Percentiles rank a stretch among this genome's conserved stretches.
phyloP scores from a whole-genome alignment of 805 yeast genomes.

The Suhomyces tanzawaensis region DNA sequence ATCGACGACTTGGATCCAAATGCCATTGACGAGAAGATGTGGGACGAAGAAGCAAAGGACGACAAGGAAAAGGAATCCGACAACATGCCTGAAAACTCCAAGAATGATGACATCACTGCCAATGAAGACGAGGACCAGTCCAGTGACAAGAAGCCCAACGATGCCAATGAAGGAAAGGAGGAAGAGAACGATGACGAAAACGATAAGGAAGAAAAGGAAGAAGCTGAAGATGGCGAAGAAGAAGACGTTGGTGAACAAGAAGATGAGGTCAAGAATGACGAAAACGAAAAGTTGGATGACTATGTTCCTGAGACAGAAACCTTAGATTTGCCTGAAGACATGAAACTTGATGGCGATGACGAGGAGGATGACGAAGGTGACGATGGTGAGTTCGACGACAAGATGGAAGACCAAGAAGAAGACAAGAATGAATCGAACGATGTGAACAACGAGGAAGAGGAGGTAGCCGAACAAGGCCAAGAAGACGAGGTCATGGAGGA shows the following conservation, averaged over 20 bases:
- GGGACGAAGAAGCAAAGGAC: slow-evolving; percentile 88
- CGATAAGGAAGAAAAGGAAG: slow-evolving; percentile 43
- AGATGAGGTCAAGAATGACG: slow-evolving; percentile 69
- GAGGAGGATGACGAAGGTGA: slow-evolving; percentile 48
- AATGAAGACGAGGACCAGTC: slow-evolving; percentile 43
- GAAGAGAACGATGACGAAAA: slow-evolving; percentile 43
- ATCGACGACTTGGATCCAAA: slow-evolving; percentile 89
- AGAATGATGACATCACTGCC: slow-evolving; percentile 48
- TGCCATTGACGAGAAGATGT: slow-evolving; percentile 95
- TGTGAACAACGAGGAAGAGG: slow-evolving; percentile 27
- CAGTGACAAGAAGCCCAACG: slow-evolving; percentile 40
- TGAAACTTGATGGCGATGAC: slow-evolving; percentile 80
- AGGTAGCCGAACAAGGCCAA: too few species aligned
- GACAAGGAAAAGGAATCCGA: slow-evolving; percentile 83
- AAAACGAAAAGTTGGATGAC: slow-evolving; percentile 65
- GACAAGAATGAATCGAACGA: slow-evolving; percentile 26
- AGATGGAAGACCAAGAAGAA: slow-evolving; percentile 24
- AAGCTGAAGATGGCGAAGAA: slow-evolving; percentile 57
- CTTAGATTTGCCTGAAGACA: slow-evolving; percentile 87
- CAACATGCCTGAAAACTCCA: slow-evolving; percentile 55
- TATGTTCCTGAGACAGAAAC: slow-evolving; percentile 82
- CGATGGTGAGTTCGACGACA: slow-evolving; percentile 18
- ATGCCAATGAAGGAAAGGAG: slow-evolving; percentile 31
- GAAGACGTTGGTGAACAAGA: slow-evolving; percentile 83
- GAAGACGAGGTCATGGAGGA: slow-evolving; percentile 28